Evolutionary conservation across 208 protist genomes (phyloP).

Genomic region (Trypanosoma grayi): DNA sequence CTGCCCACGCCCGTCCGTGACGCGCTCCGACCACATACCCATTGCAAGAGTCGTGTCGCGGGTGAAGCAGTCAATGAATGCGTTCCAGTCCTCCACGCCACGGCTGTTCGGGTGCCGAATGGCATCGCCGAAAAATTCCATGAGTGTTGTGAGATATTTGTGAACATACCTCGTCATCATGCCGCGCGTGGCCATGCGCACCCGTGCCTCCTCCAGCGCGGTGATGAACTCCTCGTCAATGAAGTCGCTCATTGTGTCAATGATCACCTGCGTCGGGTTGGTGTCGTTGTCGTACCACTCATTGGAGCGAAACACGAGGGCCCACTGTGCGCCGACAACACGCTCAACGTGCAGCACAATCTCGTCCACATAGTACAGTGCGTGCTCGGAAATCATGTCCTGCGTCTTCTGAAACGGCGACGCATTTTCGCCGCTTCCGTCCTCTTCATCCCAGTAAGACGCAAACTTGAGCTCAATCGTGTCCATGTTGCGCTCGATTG

Average conservation of each 20-base stretch:
- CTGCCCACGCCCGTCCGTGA: slow-evolving; percentile 32
- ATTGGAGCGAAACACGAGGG: slow-evolving; percentile 55
- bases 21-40: slow-evolving; percentile 52
- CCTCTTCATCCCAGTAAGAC: slow-evolving; percentile 63
- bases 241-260: slow-evolving; percentile 78
- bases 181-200: slow-evolving; percentile 52
- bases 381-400: slow-evolving; percentile 56
- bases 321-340: slow-evolving; percentile 73
- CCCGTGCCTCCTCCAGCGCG: slow-evolving; percentile 63
- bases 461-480: slow-evolving; percentile 84
- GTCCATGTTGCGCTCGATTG: slow-evolving; percentile 85
- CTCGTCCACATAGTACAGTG: slow-evolving; percentile 83
- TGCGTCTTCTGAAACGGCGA: slow-evolving; percentile 71
- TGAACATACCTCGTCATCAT: slow-evolving; percentile 71
- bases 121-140: slow-evolving; percentile 79
- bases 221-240: slow-evolving; percentile 82
- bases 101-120: slow-evolving; percentile 80
- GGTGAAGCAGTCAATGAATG: slow-evolving; percentile 65
- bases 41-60: slow-evolving; percentile 61
- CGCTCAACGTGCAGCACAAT: slow-evolving; percentile 81
- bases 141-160: slow-evolving; percentile 73
- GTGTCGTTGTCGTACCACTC: slow-evolving; percentile 64
- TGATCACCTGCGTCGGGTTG: slow-evolving; percentile 82
- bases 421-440: slow-evolving; percentile 16
- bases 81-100: slow-evolving; percentile 55